Base-by-base conservation (phyloP, 306 rosid genomes). In the Quercus aquifolioides region DNA sequence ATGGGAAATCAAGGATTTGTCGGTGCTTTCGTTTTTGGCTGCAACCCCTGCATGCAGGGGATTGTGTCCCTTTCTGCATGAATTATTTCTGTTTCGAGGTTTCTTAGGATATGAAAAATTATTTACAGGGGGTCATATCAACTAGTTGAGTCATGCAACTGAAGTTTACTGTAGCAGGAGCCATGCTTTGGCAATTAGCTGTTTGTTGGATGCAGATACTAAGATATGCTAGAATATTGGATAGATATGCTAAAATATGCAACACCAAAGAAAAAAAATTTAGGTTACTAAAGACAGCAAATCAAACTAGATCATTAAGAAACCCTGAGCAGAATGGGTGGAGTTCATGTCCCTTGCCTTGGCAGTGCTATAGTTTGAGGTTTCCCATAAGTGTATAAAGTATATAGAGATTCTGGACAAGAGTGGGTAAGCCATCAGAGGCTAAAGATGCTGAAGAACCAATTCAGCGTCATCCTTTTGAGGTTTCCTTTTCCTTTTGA, bases 381-480 rank as follows among this genome's bases (percentile, higher is more conserved):
- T 67, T 67, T 17, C 6, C 23, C 51, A 18, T 18, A 23, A 33
- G 15, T 10, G 25, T 19, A 33, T 18, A 1, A 67, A 33, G 49
- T 67, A 67, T 19, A 4, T 3, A n/a, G 41, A 17, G 51, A 33
- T 31, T 19, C 20, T 3, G 21, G 41, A 17, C 26, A 67, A 10
- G 51, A 35, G 6, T 4, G 25, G 20, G 21, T 1, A 67, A 73
- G 56, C 78, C 62, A 78, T 79, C 75, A 69, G 75, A 63, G 70
- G 64, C 76, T 77, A 82, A 84, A 91, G 88, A 80, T 92, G 92
- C 65, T 90, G 85, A 79, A 89, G 89, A 85, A 88, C 82, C 79
- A 89, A 75, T 52, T 80, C 76, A 70, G 80, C 74, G 14, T 81
- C 81, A 69, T 89, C 86, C 73, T 79, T 82, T 33, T 86, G 73